phyloP scores from a whole-genome alignment of 306 rosid genomes.

The Acmispon strigosus region DNA sequence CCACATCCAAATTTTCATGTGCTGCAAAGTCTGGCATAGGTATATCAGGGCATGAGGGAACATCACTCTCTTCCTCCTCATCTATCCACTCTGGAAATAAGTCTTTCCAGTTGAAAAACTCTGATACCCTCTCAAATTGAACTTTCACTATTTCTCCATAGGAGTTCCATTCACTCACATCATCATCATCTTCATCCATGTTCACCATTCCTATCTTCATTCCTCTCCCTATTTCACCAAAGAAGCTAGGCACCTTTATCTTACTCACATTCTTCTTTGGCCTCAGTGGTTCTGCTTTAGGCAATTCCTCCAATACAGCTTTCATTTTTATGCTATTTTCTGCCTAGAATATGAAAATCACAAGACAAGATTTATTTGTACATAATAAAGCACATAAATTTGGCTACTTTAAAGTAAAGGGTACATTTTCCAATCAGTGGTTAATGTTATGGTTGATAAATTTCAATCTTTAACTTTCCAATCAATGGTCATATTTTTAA shows the following conservation, averaged over 20 bases:
- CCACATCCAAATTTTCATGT: conserved; percentile 43
- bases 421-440: too few relatives aligned
- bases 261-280: conserved; percentile 31
- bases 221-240: conserved; percentile 41
- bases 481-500: too few relatives aligned
- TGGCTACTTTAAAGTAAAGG: too few relatives aligned
- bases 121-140: conserved; percentile 51
- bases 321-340: conserved; percentile 50
- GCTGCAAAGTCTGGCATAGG: conserved; percentile 60
- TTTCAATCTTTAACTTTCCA: too few relatives aligned
- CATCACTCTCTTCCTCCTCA: conserved; percentile 85
- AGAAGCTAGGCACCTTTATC: conserved; percentile 51
- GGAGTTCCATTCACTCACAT: conserved; percentile 48
- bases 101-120: conserved; percentile 77
- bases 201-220: conserved; percentile 81
- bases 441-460: too few relatives aligned
- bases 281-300: background rate
- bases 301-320: conserved; percentile 46
- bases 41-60: conserved; percentile 74
- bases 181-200: conserved; percentile 54
- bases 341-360: conserved; percentile 27
- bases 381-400: too few relatives aligned
- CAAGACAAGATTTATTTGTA: background rate
- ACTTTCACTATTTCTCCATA: conserved; percentile 27
- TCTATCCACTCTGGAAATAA: conserved; percentile 93